Percentiles rank a stretch among this genome's conserved stretches.
Evolutionary conservation across 345 rosid species (phyloP).

Genomic region (Lagerstroemia speciosa): DNA sequence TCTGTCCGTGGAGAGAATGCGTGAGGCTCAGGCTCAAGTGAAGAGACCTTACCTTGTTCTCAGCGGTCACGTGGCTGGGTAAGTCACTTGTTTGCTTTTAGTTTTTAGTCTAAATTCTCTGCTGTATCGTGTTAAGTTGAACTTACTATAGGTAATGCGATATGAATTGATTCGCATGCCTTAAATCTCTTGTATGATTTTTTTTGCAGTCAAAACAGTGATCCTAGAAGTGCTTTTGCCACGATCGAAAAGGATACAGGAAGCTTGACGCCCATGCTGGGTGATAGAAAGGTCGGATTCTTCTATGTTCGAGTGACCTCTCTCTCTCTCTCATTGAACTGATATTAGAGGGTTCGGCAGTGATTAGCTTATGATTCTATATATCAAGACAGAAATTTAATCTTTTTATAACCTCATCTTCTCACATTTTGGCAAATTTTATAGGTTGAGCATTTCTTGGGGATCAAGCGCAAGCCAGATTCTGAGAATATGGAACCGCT

Average conservation of each 20-base stretch:
- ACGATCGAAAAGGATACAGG: slow-evolving; percentile 85
- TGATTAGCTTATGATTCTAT: not conserved
- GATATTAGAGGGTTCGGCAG: not conserved
- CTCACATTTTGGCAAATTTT: not conserved
- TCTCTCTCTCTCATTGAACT: not conserved
- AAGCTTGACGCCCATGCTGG: slow-evolving; percentile 84
- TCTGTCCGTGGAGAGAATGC: slow-evolving; percentile 82
- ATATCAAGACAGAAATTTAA: not conserved
- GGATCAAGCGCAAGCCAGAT: slow-evolving; percentile 2
- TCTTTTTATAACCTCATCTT: not conserved
- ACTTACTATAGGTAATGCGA: too few relatives aligned
- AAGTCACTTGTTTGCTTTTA: slow-evolving; percentile 14
- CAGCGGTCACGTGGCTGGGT: slow-evolving; percentile 99
- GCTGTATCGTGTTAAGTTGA: too few relatives aligned
- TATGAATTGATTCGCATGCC: too few relatives aligned
- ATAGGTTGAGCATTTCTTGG: slow-evolving; percentile 4
- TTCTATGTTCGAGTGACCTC: not conserved
- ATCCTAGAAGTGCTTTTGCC: slow-evolving; percentile 82
- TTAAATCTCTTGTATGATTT: slow-evolving; percentile 1
- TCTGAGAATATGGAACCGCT: not conserved
- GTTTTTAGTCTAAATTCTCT: not conserved
- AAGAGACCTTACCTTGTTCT: slow-evolving; percentile 93
- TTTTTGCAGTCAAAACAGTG: slow-evolving; percentile 67
- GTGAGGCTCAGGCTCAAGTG: slow-evolving; percentile 83
- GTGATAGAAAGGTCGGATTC: slow-evolving; percentile 64